Base-by-base conservation (phyloP, 208 protist species). In the Trypanosoma boissoni region DNA sequence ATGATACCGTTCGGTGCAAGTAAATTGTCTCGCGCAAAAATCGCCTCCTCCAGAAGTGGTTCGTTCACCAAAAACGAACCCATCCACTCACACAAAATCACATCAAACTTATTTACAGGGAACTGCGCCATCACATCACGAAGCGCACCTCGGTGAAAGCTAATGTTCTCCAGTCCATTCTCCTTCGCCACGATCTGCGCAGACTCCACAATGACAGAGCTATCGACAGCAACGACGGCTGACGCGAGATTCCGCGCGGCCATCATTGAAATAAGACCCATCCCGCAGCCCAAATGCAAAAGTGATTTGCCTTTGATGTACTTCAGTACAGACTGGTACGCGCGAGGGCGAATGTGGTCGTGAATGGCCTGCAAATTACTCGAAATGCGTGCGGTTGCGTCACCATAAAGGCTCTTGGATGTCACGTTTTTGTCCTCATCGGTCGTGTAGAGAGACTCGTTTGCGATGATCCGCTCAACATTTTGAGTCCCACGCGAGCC, bases 81-180 rank as follows among this genome's bases (percentile, higher is more conserved):
- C 78, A 95, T 89, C 91, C 91, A 96, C 68, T 96, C 91, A 61
- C 88, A 94, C 41, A 96, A 49, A 28, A 96, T 76, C 28, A 95
- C 68, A 71, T 96, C 91, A 64, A 95, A 94, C 64, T 78, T 70
- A 26, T 76, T 41, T 8, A 55, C n/a, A 5, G 91, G 88, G 49
- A 96, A 78, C 43, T 80, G 57, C 48, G 51, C 51, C 52, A 88
- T 60, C 46, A 70, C 71, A 4, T 95, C 86, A 20, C 71, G 65
- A 32, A 96, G 65, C 55, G 61, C 62, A 20, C 88, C 88, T 34
- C 85, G 91, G 14, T 92, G 72, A 34, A 96, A 92, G 27, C 49
- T 66, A 28, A 93, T 76, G 62, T 92, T 94, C 18, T 75, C 46
- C 9, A 93, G 59, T 16, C 70, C 73, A 74, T 96, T 96, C 63